phyloP scores from a whole-genome alignment of 192 early-diverging fungal species.

The Entomortierella parvispora region DNA sequence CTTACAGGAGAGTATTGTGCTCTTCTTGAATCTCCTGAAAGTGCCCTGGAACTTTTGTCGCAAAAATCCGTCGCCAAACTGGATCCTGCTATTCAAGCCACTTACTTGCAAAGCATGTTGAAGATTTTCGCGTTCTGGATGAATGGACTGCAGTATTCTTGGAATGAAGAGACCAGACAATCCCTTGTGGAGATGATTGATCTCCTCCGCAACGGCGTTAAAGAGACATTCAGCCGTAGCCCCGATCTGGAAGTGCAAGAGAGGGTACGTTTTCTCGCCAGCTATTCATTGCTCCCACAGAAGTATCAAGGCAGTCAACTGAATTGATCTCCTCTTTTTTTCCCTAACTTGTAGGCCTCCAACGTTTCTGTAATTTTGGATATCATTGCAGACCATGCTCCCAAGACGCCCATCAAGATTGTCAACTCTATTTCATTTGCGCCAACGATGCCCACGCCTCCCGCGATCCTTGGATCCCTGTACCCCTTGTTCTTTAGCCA shows the following conservation, averaged over 20 bases:
- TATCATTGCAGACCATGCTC: slow-evolving; percentile 55
- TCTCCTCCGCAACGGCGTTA: slow-evolving; percentile 58
- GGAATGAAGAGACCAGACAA: slow-evolving; percentile 59
- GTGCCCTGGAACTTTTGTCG: slow-evolving; percentile 22
- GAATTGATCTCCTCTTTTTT: no score
- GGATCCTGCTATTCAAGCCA: slow-evolving; percentile 67
- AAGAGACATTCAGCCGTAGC: slow-evolving; percentile 57
- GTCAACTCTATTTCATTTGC: slow-evolving; percentile 41
- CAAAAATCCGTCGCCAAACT: slow-evolving; percentile 56
- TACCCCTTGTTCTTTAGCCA: slow-evolving; percentile 75
- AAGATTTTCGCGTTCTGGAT: slow-evolving; percentile 77
- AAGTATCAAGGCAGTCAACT: no score
- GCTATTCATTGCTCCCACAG: no score
- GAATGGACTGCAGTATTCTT: slow-evolving; percentile 58
- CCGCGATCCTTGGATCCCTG: slow-evolving; percentile 66
- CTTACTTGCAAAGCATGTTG: slow-evolving; percentile 76
- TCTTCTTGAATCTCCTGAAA: slow-evolving; percentile 45
- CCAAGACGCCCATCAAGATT: slow-evolving; percentile 42
- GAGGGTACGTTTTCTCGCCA: slow-evolving; percentile 55
- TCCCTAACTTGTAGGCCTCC: slow-evolving; percentile 48
- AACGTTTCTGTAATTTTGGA: slow-evolving; percentile 61
- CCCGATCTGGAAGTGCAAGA: slow-evolving; percentile 85
- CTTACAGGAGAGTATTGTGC: slow-evolving; percentile 89
- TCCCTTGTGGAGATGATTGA: slow-evolving; percentile 60
- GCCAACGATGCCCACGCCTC: slow-evolving; percentile 49